Evolutionary conservation across 75 land plant genomes (phyloP).

Genomic region (Azolla pinnata): DNA sequence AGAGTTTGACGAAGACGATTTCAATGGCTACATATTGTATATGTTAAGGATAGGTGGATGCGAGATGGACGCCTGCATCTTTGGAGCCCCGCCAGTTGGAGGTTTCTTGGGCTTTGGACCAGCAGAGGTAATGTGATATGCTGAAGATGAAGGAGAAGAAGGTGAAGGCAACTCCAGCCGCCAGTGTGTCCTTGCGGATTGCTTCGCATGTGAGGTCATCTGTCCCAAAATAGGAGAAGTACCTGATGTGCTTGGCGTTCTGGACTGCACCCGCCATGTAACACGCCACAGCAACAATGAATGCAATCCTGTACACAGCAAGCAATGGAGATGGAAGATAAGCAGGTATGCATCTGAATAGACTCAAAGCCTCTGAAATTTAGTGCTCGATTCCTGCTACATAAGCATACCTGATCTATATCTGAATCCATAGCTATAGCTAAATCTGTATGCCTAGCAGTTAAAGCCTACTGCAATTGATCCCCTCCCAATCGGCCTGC

Average conservation of each 20-base stretch:
- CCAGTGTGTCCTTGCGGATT: slow-evolving; percentile 69
- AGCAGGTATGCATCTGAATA: not conserved
- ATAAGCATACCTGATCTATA: too few species aligned
- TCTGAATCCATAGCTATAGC: too few species aligned
- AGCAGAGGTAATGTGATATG: slow-evolving; percentile 45
- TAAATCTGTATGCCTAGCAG: too few species aligned
- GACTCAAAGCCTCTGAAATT: not conserved
- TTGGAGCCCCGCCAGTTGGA: too few species aligned
- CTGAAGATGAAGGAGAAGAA: slow-evolving; percentile 55
- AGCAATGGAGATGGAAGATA: too few species aligned
- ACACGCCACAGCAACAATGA: slow-evolving; percentile 53
- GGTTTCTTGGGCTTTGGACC: slow-evolving; percentile 25
- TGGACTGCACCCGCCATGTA: slow-evolving; percentile 60
- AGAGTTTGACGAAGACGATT: too few species aligned
- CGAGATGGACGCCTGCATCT: too few species aligned
- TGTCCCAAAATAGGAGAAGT: slow-evolving; percentile 12
- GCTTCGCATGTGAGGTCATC: slow-evolving; percentile 35
- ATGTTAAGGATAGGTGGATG: too few species aligned
- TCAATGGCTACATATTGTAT: too few species aligned
- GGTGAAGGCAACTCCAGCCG: slow-evolving; percentile 69
- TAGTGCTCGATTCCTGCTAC: too few species aligned
- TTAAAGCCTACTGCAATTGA: too few species aligned
- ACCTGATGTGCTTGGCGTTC: slow-evolving; percentile 63
- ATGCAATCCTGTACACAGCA: slow-evolving; percentile 63
- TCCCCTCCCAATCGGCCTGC: too few species aligned